Evolutionary conservation across 257 asterid genomes (phyloP).

Genomic region (Gardenia jasminoides): DNA sequence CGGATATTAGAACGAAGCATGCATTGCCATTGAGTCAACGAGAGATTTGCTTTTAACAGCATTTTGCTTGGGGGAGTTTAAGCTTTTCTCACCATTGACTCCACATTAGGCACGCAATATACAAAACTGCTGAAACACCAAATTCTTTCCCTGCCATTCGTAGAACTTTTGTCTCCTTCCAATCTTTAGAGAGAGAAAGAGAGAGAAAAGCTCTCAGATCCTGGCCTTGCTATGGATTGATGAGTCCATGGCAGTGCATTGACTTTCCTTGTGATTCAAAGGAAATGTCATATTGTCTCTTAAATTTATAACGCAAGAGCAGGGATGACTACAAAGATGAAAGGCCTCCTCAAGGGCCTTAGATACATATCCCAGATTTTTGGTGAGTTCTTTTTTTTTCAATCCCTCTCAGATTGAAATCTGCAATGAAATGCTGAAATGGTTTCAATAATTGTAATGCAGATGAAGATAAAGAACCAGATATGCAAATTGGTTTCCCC

Average conservation of each 20-base stretch:
- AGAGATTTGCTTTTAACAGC: constrained; percentile 42
- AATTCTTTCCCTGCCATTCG: constrained; percentile 7
- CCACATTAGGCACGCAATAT: constrained; percentile 5
- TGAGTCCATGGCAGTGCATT: constrained; percentile 48
- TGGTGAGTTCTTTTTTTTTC: constrained; percentile 47
- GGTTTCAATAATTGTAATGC: constrained; percentile 14
- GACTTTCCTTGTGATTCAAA: constrained; percentile 21
- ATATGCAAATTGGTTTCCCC: constrained; percentile 83
- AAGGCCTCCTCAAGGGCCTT: constrained; percentile 89
- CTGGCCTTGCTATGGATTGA: constrained; percentile 39
- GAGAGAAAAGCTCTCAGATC: constrained; percentile 6
- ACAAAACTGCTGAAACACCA: constrained; percentile 11
- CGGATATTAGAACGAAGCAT: constrained; percentile 34
- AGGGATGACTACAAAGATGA: constrained; percentile 68
- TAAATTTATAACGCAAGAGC: background rate
- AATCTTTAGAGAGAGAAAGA: background rate
- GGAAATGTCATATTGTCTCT: constrained; percentile 4
- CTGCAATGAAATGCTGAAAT: background rate
- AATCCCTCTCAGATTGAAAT: background rate
- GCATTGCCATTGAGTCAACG: constrained; percentile 44
- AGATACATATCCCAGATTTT: constrained; percentile 92
- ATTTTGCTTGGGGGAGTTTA: constrained; percentile 27
- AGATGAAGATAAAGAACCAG: constrained; percentile 75
- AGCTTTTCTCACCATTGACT: constrained; percentile 22
- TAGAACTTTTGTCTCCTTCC: constrained; percentile 5